These are phyloP conservation scores for Hibiscus tridactylites DNA, from an alignment of 345 rosid genomes.

Conservation along the genomic window DNA sequence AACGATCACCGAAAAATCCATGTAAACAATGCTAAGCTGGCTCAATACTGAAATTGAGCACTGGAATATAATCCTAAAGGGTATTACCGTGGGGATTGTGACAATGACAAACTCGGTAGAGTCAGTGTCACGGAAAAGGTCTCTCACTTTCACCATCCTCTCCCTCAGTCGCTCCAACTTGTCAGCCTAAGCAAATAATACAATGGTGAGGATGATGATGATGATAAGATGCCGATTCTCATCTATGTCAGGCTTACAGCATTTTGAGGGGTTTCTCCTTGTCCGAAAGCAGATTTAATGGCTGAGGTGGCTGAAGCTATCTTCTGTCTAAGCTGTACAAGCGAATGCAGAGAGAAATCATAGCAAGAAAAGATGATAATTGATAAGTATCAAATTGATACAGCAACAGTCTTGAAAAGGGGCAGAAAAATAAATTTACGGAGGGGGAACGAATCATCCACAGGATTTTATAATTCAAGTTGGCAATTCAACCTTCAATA, in stretches of 20 bases:
- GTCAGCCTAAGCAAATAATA: slow-evolving; percentile 43
- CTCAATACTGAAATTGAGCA: background rate
- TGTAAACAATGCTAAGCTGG: background rate
- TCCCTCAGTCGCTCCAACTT: slow-evolving; percentile 79
- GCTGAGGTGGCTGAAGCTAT: slow-evolving; percentile 89
- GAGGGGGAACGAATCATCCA: background rate
- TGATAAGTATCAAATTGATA: background rate
- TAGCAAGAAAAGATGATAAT: background rate
- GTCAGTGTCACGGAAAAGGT: slow-evolving; percentile 82
- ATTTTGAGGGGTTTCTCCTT: slow-evolving; percentile 47
- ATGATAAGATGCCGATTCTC: slow-evolving; percentile 3
- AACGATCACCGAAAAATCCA: background rate
- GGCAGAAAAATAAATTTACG: background rate
- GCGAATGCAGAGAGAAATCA: background rate
- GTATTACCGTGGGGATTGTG: slow-evolving; percentile 82
- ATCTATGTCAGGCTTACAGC: slow-evolving; percentile 46
- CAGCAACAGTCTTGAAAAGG: background rate
- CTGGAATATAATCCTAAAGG: background rate
- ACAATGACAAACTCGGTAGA: slow-evolving; percentile 92
- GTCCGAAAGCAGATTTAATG: slow-evolving; percentile 88
- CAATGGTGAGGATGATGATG: background rate
- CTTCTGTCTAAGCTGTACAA: slow-evolving; percentile 78
- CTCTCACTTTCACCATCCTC: slow-evolving; percentile 94
- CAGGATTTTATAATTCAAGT: background rate
- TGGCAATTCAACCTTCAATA: slow-evolving; percentile 57